Conservation (phyloP, 1,139 yeast genomes). For the Zygosaccharomyces sapae region DNA sequence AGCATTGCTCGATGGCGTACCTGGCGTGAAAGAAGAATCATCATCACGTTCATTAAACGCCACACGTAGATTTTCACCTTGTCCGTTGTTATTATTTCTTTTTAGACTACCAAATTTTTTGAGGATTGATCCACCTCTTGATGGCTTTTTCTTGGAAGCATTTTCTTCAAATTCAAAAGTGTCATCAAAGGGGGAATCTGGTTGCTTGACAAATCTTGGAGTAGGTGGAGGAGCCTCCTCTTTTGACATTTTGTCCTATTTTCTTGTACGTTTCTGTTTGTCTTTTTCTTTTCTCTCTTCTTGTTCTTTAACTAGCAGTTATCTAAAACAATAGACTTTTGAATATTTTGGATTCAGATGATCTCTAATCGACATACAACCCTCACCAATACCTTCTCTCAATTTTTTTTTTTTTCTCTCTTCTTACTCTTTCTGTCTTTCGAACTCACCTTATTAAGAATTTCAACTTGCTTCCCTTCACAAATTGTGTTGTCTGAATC, state of each 20-base stretch:
- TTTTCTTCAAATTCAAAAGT: constrained; percentile 28
- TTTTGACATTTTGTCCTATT: constrained; percentile 4
- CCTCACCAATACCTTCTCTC: no score
- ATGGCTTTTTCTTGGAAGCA: constrained; percentile 8
- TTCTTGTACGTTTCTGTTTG: neutral
- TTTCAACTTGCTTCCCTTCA: no score
- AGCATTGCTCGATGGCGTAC: constrained; percentile 9
- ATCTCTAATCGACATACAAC: no score
- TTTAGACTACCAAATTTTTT: constrained; percentile 11
- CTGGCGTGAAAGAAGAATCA: constrained; percentile 11
- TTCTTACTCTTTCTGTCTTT: no score
- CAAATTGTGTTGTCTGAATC: no score
- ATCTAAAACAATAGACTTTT: no score
- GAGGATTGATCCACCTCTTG: constrained; percentile 12
- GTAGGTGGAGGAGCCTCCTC: constrained; percentile 11
- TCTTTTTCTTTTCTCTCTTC: no score
- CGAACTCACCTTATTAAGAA: no score
- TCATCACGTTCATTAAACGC: constrained; percentile 13
- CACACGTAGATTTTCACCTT: constrained; percentile 9
- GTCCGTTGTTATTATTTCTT: constrained; percentile 5
- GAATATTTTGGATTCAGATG: neutral
- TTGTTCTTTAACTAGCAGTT: no score
- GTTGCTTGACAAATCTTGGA: constrained; percentile 16
- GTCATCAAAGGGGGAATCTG: constrained; percentile 30
- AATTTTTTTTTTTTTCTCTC: no score